Conservation (phyloP, 2,329 filamentous ascomycete genomes). For the Pyrenochaeta sp. region DNA sequence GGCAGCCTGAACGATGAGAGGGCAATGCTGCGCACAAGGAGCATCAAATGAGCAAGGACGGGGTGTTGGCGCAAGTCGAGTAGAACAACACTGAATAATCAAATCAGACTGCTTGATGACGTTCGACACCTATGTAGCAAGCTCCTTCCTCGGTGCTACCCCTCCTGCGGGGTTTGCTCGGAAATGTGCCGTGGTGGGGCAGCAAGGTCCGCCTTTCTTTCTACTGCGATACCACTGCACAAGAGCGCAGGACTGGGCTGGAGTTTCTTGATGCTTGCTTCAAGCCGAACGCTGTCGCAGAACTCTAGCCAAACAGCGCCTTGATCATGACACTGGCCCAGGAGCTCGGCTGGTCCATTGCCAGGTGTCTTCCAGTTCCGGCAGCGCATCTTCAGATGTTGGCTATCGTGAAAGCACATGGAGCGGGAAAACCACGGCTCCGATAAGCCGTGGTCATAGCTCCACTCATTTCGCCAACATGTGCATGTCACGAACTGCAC, state of each 20-base stretch:
- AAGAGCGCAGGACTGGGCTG: too few species aligned
- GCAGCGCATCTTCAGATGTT: too few species aligned
- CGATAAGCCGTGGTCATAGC: constrained; percentile 26
- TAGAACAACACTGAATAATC: too few species aligned
- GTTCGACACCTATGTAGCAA: constrained; percentile 18
- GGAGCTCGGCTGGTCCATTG: too few species aligned
- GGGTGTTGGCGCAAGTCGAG: constrained; percentile 8
- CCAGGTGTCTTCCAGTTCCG: background rate
- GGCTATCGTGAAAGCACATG: constrained; percentile 12
- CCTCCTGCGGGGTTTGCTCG: constrained; percentile 26
- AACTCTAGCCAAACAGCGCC: too few species aligned
- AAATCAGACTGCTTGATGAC: constrained; percentile 41
- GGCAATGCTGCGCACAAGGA: constrained; percentile 23
- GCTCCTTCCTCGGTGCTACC: constrained; percentile 17
- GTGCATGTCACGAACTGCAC: constrained; percentile 12
- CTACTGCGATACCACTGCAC: too few species aligned
- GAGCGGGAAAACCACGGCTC: constrained; percentile 11
- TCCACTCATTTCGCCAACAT: constrained; percentile 14
- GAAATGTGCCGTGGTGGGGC: constrained; percentile 7
- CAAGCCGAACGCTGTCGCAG: too few species aligned
- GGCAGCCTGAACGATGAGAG: constrained; percentile 12
- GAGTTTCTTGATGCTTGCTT: too few species aligned
- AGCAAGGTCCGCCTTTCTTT: too few species aligned
- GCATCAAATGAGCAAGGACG: constrained; percentile 28
- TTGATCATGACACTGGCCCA: too few species aligned